Evolutionary conservation across 768 basidiomycete species (phyloP).

Genomic region (Pisolithus marmoratus): DNA sequence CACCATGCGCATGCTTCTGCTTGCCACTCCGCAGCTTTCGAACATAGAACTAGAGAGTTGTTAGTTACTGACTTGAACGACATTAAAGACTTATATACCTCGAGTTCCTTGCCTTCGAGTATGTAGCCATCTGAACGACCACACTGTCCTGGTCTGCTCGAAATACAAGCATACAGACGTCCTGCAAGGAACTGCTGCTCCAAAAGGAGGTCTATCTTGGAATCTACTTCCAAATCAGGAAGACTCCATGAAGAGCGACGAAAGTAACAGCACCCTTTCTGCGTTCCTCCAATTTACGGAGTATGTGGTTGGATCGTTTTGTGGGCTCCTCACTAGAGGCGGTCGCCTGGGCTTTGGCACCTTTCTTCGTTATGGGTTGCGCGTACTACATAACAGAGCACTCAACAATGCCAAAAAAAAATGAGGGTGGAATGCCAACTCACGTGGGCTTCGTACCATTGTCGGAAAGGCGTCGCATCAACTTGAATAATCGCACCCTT

Average conservation of each 20-base stretch:
- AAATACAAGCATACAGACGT: constrained; percentile 89
- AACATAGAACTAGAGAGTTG: constrained; percentile 72
- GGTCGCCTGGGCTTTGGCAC: constrained; percentile 52
- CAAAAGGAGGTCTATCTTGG: constrained; percentile 87
- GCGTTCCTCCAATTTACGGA: constrained; percentile 81
- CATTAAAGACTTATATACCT: constrained; percentile 48
- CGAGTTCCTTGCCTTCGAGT: constrained; percentile 97
- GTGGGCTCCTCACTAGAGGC: constrained; percentile 47
- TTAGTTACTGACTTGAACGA: constrained; percentile 11
- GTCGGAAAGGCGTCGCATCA: constrained; percentile 98
- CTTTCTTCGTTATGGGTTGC: constrained; percentile 89
- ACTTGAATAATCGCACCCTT: constrained; percentile 95
- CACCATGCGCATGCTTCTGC: constrained; percentile 80
- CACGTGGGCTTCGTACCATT: constrained; percentile 99
- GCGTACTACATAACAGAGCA: constrained; percentile 61
- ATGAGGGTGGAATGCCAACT: constrained; percentile 28
- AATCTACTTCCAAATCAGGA: constrained; percentile 44
- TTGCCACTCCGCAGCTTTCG: constrained; percentile 91
- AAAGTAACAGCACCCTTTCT: constrained; percentile 66
- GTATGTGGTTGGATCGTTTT: constrained; percentile 88
- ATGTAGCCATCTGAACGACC: constrained; percentile 97
- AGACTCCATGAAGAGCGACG: neutral
- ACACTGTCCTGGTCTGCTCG: constrained; percentile 94
- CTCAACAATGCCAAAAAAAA: neutral
- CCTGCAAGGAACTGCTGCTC: constrained; percentile 90